phyloP scores from a whole-genome alignment of 352 stramenopile species.

The Phytophthora niederhauseri region DNA sequence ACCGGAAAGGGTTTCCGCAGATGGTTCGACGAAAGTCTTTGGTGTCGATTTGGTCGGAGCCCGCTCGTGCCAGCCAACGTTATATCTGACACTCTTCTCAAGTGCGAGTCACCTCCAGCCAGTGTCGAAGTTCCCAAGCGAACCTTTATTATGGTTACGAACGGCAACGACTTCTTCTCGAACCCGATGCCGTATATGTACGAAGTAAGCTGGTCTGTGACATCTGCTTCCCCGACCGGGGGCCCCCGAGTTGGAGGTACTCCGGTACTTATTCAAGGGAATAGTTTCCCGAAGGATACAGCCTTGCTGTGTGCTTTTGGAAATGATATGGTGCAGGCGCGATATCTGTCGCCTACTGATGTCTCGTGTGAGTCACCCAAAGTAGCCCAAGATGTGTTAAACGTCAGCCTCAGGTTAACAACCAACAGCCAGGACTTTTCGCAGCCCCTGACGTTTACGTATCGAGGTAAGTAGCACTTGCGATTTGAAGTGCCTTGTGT shows the following conservation, averaged over 20 bases:
- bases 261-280: slow-evolving; percentile 40
- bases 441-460: slow-evolving; percentile 41
- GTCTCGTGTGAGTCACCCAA: slow-evolving; percentile 35
- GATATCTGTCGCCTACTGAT: slow-evolving; percentile 32
- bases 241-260: slow-evolving; percentile 45
- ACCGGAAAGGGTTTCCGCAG: slow-evolving; percentile 48
- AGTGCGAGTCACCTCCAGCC: slow-evolving; percentile 44
- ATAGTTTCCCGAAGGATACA: slow-evolving; percentile 36
- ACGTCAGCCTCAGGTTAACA: slow-evolving; percentile 50
- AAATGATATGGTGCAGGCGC: slow-evolving; percentile 16
- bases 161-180: slow-evolving; percentile 56
- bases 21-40: slow-evolving; percentile 33
- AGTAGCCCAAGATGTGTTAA: neutral
- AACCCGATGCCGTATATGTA: slow-evolving; percentile 66
- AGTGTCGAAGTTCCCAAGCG: slow-evolving; percentile 24
- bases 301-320: slow-evolving; percentile 47
- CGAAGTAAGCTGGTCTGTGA: slow-evolving; percentile 44
- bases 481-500: neutral
- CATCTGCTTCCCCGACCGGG: slow-evolving; percentile 25
- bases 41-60: slow-evolving; percentile 65
- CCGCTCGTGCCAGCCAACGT: slow-evolving; percentile 34
- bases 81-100: slow-evolving; percentile 44
- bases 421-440: slow-evolving; percentile 68
- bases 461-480: slow-evolving; percentile 45
- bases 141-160: slow-evolving; percentile 65